Evolutionary conservation across 371 early-diverging fungal genomes (phyloP).

Genomic region (Batrachochytrium dendrobatidis): DNA sequence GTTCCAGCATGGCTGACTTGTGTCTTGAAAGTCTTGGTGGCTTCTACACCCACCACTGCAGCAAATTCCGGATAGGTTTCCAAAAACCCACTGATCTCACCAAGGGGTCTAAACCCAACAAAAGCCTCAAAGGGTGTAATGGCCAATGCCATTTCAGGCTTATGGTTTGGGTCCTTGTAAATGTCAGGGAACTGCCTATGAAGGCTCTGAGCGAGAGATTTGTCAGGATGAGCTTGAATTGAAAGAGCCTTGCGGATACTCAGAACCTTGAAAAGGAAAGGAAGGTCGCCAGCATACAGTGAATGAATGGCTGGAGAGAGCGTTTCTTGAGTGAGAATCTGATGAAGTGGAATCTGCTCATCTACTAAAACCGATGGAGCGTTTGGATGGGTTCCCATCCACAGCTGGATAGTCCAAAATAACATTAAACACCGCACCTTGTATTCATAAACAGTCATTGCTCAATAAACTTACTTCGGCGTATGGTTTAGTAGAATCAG

Average conservation of each 20-base stretch:
- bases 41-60: constrained; percentile 51
- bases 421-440: neutral
- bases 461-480: constrained; percentile 64
- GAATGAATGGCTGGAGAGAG: constrained; percentile 28
- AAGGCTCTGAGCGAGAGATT: constrained; percentile 67
- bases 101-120: constrained; percentile 87
- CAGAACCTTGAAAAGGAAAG: constrained; percentile 95
- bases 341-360: constrained; percentile 45
- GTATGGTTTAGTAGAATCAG: constrained; percentile 68
- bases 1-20: constrained; percentile 10
- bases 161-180: constrained; percentile 89
- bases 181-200: constrained; percentile 62
- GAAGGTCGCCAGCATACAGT: constrained; percentile 70
- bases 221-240: constrained; percentile 98
- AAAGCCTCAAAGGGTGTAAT: constrained; percentile 91
- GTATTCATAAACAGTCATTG: neutral
- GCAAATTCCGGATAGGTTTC: constrained; percentile 67
- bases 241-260: constrained; percentile 91
- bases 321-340: constrained; percentile 45
- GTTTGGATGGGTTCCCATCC: constrained; percentile 98
- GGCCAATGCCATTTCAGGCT: constrained; percentile 98
- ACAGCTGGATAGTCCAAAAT: constrained; percentile 51
- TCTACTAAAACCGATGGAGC: constrained; percentile 62
- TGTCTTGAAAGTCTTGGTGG: constrained; percentile 28
- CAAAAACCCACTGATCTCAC: constrained; percentile 64